phyloP scores from a whole-genome alignment of 495 filamentous ascomycete species.

The Hyaloscypha hepaticicola region DNA sequence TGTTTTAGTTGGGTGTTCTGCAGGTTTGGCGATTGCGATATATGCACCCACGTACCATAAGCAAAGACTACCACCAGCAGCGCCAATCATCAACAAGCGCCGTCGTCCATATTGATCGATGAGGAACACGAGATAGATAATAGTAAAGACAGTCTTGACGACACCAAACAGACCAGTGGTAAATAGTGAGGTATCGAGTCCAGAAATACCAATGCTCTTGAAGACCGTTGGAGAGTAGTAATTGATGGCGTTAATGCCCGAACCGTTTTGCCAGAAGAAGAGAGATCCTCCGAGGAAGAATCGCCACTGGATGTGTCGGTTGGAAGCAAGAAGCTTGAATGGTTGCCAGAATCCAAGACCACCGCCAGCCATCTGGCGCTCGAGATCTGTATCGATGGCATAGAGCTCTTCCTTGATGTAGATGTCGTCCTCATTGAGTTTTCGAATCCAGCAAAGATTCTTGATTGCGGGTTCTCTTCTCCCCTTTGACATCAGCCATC shows the following conservation, averaged over 20 bases:
- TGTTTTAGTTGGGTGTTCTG: slow-evolving; percentile 36
- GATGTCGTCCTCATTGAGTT: slow-evolving; percentile 55
- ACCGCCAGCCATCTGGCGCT: slow-evolving; percentile 54
- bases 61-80: slow-evolving; percentile 51
- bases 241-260: slow-evolving; percentile 49
- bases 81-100: slow-evolving; percentile 46
- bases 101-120: slow-evolving; percentile 69
- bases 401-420: slow-evolving; percentile 67
- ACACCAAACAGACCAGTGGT: slow-evolving; percentile 65
- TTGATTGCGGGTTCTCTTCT: slow-evolving; percentile 53
- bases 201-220: slow-evolving; percentile 54
- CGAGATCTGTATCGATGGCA: slow-evolving; percentile 58
- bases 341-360: slow-evolving; percentile 68
- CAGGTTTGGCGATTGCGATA: slow-evolving; percentile 52
- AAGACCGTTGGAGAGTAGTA: slow-evolving; percentile 76
- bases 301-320: slow-evolving; percentile 51
- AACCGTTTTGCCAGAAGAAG: slow-evolving; percentile 64
- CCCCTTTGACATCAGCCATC: slow-evolving; percentile 60
- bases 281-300: slow-evolving; percentile 66
- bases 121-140: slow-evolving; percentile 64
- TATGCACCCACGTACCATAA: slow-evolving; percentile 59
- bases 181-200: slow-evolving; percentile 52
- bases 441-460: slow-evolving; percentile 64
- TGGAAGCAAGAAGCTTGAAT: slow-evolving; percentile 52
- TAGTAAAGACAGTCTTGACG: slow-evolving; percentile 53